Base-by-base conservation (phyloP, 148 eudicot species). In the Amaranthus hypochondriacus region DNA sequence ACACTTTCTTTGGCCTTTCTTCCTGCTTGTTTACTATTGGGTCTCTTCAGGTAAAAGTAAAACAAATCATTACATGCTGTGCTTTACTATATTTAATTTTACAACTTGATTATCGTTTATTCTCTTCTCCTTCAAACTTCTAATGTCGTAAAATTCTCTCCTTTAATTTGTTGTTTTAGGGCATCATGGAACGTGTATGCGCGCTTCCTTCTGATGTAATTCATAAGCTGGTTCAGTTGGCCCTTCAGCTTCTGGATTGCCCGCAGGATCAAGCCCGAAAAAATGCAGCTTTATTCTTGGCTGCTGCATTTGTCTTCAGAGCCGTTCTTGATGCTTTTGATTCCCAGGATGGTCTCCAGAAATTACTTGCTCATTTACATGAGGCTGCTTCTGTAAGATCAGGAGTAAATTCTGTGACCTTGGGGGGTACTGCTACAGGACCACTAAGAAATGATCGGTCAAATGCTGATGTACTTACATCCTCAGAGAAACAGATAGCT, bases 11-110 rank as follows among this genome's bases (percentile, higher is more conserved):
- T 82, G 99, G 99, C 62, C 89, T 95, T 62, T 90, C 99, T 42
- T 92, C 99, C 48, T 92, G 99, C 86, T 85, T 95, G 81, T 95
- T 90, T 66, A 84, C 99, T 62, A 87, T 95, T 73, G 97, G 97
- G 70, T 95, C 99, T 69, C 92, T 90, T 83, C 97, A 92, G 96
- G 99, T 92, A 83, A 70, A 46, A n/a, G 97, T 92, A 83, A 70
- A 46, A n/a, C 13, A 62, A 10, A 69, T 75, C 55, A 68, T 13
- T 72, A 48, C 50, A 15, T 28, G 48, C 48, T 75, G 50, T 71
- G 56, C 9, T 28, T 69, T 15, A 7, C 6, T 70, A 44, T 60
- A 5, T 44, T 48, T 51, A 47, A 46, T 62, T 18, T 28, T 68
- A 13, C n/a, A 46, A 5, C 53, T 13, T 28, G 11, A 65, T 69